Conservation (phyloP, 1,284 basidiomycete genomes). For the Ceratobasidium sp. region DNA sequence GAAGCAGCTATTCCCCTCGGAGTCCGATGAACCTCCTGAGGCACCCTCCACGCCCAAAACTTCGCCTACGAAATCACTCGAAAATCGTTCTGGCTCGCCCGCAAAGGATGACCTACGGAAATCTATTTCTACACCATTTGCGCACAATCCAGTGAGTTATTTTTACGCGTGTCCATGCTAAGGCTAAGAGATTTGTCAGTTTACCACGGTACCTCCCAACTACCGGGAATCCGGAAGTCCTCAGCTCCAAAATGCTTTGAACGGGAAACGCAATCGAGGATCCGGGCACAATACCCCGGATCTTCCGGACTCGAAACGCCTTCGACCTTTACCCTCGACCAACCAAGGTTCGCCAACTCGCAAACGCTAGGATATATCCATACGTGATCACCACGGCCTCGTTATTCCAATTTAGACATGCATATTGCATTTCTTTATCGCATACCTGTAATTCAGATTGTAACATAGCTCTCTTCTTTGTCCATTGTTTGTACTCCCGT, state of each 20-base stretch:
- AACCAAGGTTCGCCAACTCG: slow-evolving; percentile 13
- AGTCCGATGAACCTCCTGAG: not conserved
- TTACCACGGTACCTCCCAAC: slow-evolving; percentile 35
- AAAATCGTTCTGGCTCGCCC: no score
- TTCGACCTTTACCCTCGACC: not conserved
- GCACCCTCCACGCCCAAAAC: slow-evolving; percentile 20
- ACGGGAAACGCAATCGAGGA: slow-evolving; percentile 26
- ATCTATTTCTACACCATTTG: slow-evolving; percentile 18
- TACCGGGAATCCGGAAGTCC: slow-evolving; percentile 24
- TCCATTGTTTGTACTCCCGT: not conserved
- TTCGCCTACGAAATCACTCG: not conserved
- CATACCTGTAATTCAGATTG: not conserved
- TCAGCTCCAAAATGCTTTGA: not conserved
- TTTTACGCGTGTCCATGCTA: not conserved
- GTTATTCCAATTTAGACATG: not conserved
- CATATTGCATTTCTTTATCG: not conserved
- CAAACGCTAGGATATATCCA: not conserved
- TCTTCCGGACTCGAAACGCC: slow-evolving; percentile 12
- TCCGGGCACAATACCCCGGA: slow-evolving; percentile 10
- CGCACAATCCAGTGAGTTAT: slow-evolving; percentile 24
- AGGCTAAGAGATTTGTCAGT: not conserved
- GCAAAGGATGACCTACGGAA: no score
- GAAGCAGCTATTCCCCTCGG: slow-evolving; percentile 14
- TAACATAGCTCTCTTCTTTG: not conserved
- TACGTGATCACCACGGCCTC: no score